Evolutionary conservation across 306 rosid genomes (phyloP), one percentile per base, ranked within the genome.

Genomic region (Adenanthera pavonina): DNA sequence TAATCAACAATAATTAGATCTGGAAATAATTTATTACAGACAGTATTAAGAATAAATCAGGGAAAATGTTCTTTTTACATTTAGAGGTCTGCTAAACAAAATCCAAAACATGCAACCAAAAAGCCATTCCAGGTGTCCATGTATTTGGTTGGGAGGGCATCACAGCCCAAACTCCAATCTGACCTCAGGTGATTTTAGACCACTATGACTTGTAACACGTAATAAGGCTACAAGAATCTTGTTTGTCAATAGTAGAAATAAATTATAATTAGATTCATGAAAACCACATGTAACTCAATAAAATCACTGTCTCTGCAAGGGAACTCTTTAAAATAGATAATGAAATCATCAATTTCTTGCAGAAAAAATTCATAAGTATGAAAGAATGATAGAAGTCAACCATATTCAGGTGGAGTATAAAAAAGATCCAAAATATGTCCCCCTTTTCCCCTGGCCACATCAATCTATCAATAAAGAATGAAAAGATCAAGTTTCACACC

Each of bases 41-140:
- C 33, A 36, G 71, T 25, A 69, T 25, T 47, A 36, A 48, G 57
- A 41, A 48, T 4, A 15, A 17, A 6, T 19, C 8, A 4, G 65
- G 20, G 44, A 16, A 6, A 65, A 35, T 15, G 66, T 35, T 65
- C 1, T 7, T 68, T 34, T 6, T 19, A 8, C 2, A 15, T 60
- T 44, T 17, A 77, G 67, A 8, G 40, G 69, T 12, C 40, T n/a
- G 35, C 54, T 49, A 44, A 73, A 59, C 34, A 78, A 65, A 85
- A 52, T 72, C 19, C 35, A 33, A 30, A 72, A 66, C n/a, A 56
- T 72, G 60, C n/a, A 66, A 64, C 52, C 46, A 56, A 80, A 71
- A 73, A 40, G 12, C 71, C 48, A 20, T 57, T 57, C 56, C 19
- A 72, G 61, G 71, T 44, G 70, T 43, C 20, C 41, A 72, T 72